These are phyloP conservation scores for Colletotrichum sp. DNA, from an alignment of 2,329 filamentous ascomycete species.

Conservation along the genomic window DNA sequence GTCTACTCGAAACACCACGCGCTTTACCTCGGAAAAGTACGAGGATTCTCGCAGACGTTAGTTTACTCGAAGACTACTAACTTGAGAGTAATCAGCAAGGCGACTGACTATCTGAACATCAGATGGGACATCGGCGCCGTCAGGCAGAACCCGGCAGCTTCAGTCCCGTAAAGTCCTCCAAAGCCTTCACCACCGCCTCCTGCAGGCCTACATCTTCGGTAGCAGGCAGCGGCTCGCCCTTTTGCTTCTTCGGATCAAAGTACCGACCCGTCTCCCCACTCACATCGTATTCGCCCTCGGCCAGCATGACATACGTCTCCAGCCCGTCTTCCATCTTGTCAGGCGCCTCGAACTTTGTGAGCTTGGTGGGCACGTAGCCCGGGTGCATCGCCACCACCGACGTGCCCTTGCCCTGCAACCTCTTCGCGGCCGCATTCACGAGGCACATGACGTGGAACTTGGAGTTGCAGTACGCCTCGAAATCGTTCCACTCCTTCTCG, in stretches of 20 bases:
- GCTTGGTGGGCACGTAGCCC: constrained; percentile 26
- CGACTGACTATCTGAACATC: background rate
- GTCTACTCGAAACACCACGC: background rate
- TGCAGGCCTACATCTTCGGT: constrained; percentile 20
- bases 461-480: constrained; percentile 23
- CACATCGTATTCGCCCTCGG: constrained; percentile 24
- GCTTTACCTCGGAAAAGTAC: background rate
- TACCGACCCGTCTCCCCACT: constrained; percentile 19
- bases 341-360: constrained; percentile 9
- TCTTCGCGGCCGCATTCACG: constrained; percentile 23
- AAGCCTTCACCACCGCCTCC: constrained; percentile 21
- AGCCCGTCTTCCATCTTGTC: constrained; percentile 22
- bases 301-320: constrained; percentile 23
- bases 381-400: constrained; percentile 26
- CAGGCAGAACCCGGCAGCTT: constrained; percentile 8
- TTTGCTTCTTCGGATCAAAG: constrained; percentile 24
- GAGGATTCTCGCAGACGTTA: background rate
- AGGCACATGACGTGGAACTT: constrained; percentile 27
- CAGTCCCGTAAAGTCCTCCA: constrained; percentile 19
- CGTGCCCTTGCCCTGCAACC: constrained; percentile 13
- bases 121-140: background rate
- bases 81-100: background rate
- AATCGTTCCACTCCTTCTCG: constrained; percentile 22
- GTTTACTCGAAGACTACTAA: background rate
- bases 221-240: constrained; percentile 11